phyloP scores from a whole-genome alignment of 2,329 filamentous ascomycete genomes.

The Colletotrichum plurivorum region DNA sequence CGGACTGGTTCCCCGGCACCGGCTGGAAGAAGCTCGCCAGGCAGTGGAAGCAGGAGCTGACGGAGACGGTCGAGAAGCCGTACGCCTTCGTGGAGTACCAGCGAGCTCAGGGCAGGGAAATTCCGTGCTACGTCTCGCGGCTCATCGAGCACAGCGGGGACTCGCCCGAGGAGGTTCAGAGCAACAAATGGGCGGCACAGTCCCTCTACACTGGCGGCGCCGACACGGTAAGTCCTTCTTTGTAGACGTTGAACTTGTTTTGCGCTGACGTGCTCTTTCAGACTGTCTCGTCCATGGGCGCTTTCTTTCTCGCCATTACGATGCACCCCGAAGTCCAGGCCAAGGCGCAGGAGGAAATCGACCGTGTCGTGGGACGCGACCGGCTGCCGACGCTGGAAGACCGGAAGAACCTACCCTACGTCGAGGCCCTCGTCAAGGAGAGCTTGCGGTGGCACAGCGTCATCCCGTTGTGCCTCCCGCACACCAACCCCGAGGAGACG shows the following conservation, averaged over 20 bases:
- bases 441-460: constrained; percentile 57
- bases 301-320: constrained; percentile 63
- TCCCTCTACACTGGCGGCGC: constrained; percentile 34
- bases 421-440: constrained; percentile 59
- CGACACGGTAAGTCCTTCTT: constrained; percentile 39
- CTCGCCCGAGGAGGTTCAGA: constrained; percentile 3
- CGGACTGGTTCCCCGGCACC: constrained; percentile 38
- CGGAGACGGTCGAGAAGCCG: constrained; percentile 22
- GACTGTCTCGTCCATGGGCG: constrained; percentile 49
- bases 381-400: constrained; percentile 55
- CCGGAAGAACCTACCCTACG: constrained; percentile 56
- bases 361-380: constrained; percentile 53
- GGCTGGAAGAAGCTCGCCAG: constrained; percentile 31
- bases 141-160: constrained; percentile 13
- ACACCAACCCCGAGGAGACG: constrained; percentile 63
- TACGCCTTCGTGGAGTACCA: constrained; percentile 44
- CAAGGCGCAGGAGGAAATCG: constrained; percentile 49
- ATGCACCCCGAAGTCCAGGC: constrained; percentile 60
- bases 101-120: constrained; percentile 4
- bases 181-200: constrained; percentile 33
- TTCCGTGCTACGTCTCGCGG: constrained; percentile 6
- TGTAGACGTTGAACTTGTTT: rapidly evolving
- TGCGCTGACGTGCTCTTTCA: constrained; percentile 25
- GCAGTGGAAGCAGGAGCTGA: constrained; percentile 19
- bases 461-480: constrained; percentile 59